These are phyloP conservation scores for Alternaria metachromatica DNA, from an alignment of 2,329 filamentous ascomycete species.

Conservation along the genomic window DNA sequence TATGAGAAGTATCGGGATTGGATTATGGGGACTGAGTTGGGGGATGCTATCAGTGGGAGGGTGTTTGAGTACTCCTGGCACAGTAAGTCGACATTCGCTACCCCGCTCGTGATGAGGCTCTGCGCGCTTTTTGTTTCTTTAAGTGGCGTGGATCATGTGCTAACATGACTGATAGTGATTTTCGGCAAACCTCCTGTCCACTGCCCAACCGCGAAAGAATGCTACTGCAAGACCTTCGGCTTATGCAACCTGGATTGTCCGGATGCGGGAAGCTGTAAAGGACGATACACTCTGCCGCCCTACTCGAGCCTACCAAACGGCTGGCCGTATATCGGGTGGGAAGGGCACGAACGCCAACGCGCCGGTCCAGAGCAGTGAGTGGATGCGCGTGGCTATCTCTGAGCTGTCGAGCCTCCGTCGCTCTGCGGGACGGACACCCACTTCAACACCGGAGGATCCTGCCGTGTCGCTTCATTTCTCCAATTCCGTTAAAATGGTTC, in stretches of 20 bases:
- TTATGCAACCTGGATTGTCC: constrained; percentile 59
- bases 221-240: constrained; percentile 72
- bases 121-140: not conserved
- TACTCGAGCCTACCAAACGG: constrained; percentile 65
- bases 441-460: too few relatives aligned
- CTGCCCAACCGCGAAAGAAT: constrained; percentile 66
- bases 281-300: constrained; percentile 65
- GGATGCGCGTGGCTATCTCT: not conserved
- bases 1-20: constrained; percentile 59
- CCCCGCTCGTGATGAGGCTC: constrained; percentile 1
- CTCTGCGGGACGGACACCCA: not conserved
- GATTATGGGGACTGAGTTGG: constrained; percentile 56
- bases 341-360: constrained; percentile 45
- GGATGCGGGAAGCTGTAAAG: constrained; percentile 58
- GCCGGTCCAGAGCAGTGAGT: constrained; percentile 29
- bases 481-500: too few relatives aligned
- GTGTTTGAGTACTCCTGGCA: constrained; percentile 68
- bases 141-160: constrained; percentile 8
- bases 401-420: not conserved
- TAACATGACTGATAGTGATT: constrained; percentile 38
- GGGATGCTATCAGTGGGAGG: constrained; percentile 59
- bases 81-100: constrained; percentile 50
- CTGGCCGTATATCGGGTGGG: constrained; percentile 67
- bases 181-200: constrained; percentile 56
- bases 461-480: not conserved